These are phyloP conservation scores for Solanum hybrid DNA, from an alignment of 305 asterid species.

Conservation along the genomic window DNA sequence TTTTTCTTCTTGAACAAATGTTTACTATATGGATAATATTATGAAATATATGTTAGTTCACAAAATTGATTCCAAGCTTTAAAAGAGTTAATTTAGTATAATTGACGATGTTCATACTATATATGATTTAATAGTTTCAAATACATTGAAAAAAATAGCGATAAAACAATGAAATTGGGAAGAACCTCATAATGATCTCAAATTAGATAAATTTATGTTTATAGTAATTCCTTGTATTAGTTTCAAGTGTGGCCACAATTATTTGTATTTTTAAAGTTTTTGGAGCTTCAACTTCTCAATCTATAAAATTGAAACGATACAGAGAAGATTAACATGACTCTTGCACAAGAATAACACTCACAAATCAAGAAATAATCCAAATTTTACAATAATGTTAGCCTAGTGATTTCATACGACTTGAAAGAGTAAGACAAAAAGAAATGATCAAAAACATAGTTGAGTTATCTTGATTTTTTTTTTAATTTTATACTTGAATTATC, in stretches of 20 bases:
- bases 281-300: not conserved
- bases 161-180: too few species aligned
- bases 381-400: too few species aligned
- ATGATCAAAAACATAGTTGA: not conserved
- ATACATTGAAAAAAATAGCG: too few species aligned
- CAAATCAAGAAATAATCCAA: not conserved
- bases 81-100: not conserved
- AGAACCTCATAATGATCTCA: not conserved
- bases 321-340: not conserved
- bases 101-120: not conserved
- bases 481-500: too few species aligned
- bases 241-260: not conserved
- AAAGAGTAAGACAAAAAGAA: too few species aligned
- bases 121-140: not conserved
- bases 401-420: not conserved
- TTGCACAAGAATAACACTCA: not conserved
- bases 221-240: not conserved
- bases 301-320: not conserved
- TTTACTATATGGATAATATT: not conserved
- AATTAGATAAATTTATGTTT: not conserved
- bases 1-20: not conserved
- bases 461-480: not conserved
- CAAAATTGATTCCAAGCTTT: not conserved
- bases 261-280: not conserved
- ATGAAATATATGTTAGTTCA: not conserved